Percentiles rank a stretch among this genome's conserved stretches.
phyloP scores from a whole-genome alignment of 257 asterid species.

The Salvia splendens region DNA sequence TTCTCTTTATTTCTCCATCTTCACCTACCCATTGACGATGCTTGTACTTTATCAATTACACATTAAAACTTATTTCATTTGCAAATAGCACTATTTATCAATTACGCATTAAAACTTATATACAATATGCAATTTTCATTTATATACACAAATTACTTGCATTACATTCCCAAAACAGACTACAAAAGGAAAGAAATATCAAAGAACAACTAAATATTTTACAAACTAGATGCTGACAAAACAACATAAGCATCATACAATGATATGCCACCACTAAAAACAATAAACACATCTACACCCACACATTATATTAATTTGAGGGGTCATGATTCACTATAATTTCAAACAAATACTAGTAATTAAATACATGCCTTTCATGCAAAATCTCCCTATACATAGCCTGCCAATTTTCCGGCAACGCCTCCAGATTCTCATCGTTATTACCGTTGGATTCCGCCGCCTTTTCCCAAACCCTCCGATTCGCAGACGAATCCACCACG shows the following conservation, averaged over 20 bases:
- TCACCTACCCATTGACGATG: no score
- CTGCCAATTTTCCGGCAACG: constrained; percentile 79
- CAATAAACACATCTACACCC: neutral
- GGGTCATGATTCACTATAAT: no score
- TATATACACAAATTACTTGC: no score
- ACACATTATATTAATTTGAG: neutral
- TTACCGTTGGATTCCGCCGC: neutral
- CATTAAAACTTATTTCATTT: no score
- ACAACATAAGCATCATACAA: no score
- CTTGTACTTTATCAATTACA: no score
- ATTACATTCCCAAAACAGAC: neutral
- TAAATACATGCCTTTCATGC: constrained; percentile 40
- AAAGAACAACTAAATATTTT: no score
- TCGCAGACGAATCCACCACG: constrained; percentile 17
- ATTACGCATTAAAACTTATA: no score
- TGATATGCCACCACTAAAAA: neutral
- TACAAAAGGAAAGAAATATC: neutral
- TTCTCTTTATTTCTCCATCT: no score
- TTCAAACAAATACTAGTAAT: neutral
- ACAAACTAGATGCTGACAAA: neutral
- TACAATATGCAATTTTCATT: neutral
- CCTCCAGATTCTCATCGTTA: constrained; percentile 52
- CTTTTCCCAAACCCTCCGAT: neutral
- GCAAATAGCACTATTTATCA: no score
- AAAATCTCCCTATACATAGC: constrained; percentile 71